These are phyloP conservation scores for Gaertneriomyces semiglobifer DNA, from an alignment of 192 early-diverging fungal genomes.

Conservation along the genomic window DNA sequence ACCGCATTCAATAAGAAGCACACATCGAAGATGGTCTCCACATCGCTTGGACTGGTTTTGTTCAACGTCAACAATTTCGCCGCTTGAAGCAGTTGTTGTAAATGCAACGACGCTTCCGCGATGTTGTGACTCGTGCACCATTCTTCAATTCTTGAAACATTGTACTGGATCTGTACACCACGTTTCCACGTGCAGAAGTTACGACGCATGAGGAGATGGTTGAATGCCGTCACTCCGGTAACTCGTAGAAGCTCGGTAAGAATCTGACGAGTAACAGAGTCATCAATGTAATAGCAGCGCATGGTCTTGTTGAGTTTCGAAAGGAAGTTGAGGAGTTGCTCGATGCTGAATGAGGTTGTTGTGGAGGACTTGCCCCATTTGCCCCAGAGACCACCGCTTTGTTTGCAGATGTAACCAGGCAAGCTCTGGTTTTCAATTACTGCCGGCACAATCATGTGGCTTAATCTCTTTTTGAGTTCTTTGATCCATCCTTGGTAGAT, in stretches of 20 bases:
- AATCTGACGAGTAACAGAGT: constrained; percentile 86
- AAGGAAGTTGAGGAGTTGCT: constrained; percentile 90
- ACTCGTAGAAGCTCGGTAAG: constrained; percentile 92
- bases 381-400: constrained; percentile 84
- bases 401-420: constrained; percentile 88
- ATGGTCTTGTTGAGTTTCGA: constrained; percentile 92
- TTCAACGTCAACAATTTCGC: constrained; percentile 96
- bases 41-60: constrained; percentile 83
- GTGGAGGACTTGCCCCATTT: constrained; percentile 79
- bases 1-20: constrained; percentile 93
- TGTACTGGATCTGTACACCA: constrained; percentile 99
- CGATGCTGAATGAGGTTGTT: constrained; percentile 83
- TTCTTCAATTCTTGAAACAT: constrained; percentile 93
- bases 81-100: constrained; percentile 93
- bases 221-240: constrained; percentile 94
- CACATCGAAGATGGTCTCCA: constrained; percentile 98
- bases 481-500: constrained; percentile 99
- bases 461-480: constrained; percentile 90
- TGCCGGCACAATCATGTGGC: constrained; percentile 92
- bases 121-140: constrained; percentile 98
- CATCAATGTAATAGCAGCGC: constrained; percentile 97
- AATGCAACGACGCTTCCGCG: constrained; percentile 78
- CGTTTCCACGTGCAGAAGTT: constrained; percentile 99
- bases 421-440: constrained; percentile 94
- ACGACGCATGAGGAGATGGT: constrained; percentile 95